Conservation (phyloP, 2,329 filamentous ascomycete genomes). For the Hypoxylon sp. region DNA sequence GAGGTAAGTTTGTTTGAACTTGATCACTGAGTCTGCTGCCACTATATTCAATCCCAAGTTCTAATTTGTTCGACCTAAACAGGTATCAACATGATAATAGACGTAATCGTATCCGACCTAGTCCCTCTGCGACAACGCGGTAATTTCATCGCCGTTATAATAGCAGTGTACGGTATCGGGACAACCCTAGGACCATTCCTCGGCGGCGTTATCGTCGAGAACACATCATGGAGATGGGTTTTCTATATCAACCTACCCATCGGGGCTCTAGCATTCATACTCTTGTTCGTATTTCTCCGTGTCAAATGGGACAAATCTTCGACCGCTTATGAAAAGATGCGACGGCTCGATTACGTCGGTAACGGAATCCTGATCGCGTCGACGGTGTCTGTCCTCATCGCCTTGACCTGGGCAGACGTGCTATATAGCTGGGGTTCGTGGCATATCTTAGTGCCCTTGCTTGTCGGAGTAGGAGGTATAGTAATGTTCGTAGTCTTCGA, state of each 20-base stretch:
- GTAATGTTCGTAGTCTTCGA: conserved; percentile 49
- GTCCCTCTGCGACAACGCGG: conserved; percentile 57
- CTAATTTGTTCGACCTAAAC: too few species aligned
- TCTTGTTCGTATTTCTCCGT: conserved; percentile 48
- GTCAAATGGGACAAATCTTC: conserved; percentile 42
- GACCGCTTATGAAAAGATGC: conserved; percentile 31
- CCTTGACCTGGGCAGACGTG: conserved; percentile 51
- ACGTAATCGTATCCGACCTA: conserved; percentile 59
- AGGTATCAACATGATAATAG: conserved; percentile 50
- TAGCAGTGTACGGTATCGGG: conserved; percentile 36
- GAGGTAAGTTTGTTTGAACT: conserved; percentile 13
- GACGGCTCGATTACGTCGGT: conserved; percentile 51
- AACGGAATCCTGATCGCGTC: conserved; percentile 49
- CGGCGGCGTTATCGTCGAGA: conserved; percentile 36
- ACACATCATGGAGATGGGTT: conserved; percentile 41
- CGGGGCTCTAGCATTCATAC: conserved; percentile 42
- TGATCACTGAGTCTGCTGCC: background rate
- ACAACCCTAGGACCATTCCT: conserved; percentile 34
- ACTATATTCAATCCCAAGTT: background rate
- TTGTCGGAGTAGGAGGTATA: conserved; percentile 51
- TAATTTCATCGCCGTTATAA: conserved; percentile 47
- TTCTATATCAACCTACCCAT: conserved; percentile 47
- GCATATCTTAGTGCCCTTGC: conserved; percentile 50
- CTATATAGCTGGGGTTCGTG: conserved; percentile 49
- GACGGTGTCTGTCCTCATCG: conserved; percentile 48